Base-by-base conservation (phyloP, 208 protist species). In the Crithidia acanthocephali region DNA sequence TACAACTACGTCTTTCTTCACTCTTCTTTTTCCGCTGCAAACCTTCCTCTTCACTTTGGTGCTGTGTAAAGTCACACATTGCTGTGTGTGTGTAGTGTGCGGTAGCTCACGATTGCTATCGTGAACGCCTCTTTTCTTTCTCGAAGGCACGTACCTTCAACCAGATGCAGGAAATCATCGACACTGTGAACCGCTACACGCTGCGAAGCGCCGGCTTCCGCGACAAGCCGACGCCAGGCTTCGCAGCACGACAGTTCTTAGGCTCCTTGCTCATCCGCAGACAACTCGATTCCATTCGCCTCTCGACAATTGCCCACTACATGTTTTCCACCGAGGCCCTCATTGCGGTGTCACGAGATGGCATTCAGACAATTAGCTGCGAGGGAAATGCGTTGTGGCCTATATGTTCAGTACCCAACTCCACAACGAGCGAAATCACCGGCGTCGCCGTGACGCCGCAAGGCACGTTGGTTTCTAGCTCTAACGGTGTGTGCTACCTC, bases 111-210 rank as follows among this genome's bases (percentile, higher is more conserved):
- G n/a, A n/a, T n/a, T n/a, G n/a, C n/a, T n/a, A n/a, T n/a, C n/a
- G n/a, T n/a, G n/a, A n/a, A n/a, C 37, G 37, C 37, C 37, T 44
- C 13, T 44, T 44, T 44, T 44, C 13, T 13, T 13, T 7, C 22
- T 10, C n/a, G n/a, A n/a, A n/a, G n/a, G n/a, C n/a, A n/a, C n/a
- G n/a, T n/a, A n/a, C n/a, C n/a, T n/a, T n/a, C n/a, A n/a, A n/a
- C 51, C 48, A 57, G 20, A 94, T 92, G 89, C 86, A 86, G 30
- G 86, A 87, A n/a, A 55, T 91, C 40, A 73, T 90, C 56, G 81
- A 84, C 40, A 77, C 83, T 10, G 71, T 95, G 23, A 89, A 86
- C 57, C 80, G 78, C 20, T 91, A 92, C 64, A 76, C 76, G 37
- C 51, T 83, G 59, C 53, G 72, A 28, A 63, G 74, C 59, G 56